Conservation (phyloP, 805 yeast genomes). For the Candida rishiriensis region DNA sequence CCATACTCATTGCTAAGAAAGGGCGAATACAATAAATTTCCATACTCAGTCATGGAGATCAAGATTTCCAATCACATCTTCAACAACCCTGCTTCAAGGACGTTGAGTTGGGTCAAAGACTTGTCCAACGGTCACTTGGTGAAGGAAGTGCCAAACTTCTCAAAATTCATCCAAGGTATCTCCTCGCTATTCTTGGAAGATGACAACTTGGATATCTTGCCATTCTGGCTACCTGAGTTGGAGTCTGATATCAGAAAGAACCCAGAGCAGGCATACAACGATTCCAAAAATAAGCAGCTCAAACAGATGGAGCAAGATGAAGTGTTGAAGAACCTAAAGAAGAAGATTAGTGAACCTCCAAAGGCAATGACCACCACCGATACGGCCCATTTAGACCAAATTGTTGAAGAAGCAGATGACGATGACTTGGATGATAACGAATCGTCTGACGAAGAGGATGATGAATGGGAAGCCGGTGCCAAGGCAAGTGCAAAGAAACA, state of each 20-base stretch:
- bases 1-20: conserved; percentile 73
- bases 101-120: conserved; percentile 76
- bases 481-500: not conserved
- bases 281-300: conserved; percentile 50
- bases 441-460: conserved; percentile 54
- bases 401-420: conserved; percentile 25
- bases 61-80: conserved; percentile 43
- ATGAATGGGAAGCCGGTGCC: conserved; percentile 45
- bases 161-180: conserved; percentile 90
- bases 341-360: conserved; percentile 39
- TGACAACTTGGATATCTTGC: conserved; percentile 83
- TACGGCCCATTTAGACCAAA: conserved; percentile 29
- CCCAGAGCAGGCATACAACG: conserved; percentile 75
- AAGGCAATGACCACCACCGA: conserved; percentile 22
- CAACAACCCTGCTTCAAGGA: conserved; percentile 45
- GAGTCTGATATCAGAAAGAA: conserved; percentile 72
- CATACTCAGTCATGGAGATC: conserved; percentile 85
- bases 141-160: conserved; percentile 90
- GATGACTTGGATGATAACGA: conserved; percentile 40
- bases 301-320: conserved; percentile 41
- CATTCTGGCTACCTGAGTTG: conserved; percentile 92
- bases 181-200: conserved; percentile 85
- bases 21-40: conserved; percentile 82
- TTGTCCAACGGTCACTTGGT: conserved; percentile 78
- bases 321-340: conserved; percentile 35